Percentiles rank a stretch among this genome's conserved stretches.
phyloP scores from a whole-genome alignment of 371 early-diverging fungal genomes.

The Cokeromyces recurvatus region DNA sequence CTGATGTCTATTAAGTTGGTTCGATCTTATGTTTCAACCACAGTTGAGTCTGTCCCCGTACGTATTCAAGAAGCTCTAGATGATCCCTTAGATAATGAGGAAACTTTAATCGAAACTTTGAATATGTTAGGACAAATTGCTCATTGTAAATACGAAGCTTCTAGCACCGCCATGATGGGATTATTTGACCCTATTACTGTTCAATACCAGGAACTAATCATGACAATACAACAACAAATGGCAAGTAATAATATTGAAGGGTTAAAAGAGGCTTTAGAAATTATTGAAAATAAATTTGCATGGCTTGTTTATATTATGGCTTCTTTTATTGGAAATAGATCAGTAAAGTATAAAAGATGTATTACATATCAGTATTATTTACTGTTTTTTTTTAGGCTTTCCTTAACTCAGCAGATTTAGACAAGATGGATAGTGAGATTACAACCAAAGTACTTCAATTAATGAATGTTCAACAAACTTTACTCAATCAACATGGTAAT shows the following conservation, averaged over 20 bases:
- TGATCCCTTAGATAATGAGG: conserved; percentile 74
- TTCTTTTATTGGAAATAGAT: conserved; percentile 59
- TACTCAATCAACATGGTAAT: conserved; percentile 38
- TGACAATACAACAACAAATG: conserved; percentile 4
- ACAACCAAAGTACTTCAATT: conserved; percentile 55
- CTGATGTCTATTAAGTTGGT: too few species aligned
- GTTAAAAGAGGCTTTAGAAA: conserved; percentile 42
- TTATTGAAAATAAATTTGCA: conserved; percentile 67
- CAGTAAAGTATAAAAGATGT: conserved; percentile 53
- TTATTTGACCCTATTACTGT: conserved; percentile 63
- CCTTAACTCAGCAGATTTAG: conserved; percentile 59
- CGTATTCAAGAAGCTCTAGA: conserved; percentile 61
- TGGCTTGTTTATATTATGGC: conserved; percentile 83
- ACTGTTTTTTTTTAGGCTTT: conserved; percentile 36
- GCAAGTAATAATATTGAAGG: conserved; percentile 20
- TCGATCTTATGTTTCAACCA: conserved; percentile 49
- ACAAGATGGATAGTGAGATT: conserved; percentile 62
- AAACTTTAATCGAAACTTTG: conserved; percentile 63
- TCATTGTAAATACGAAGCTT: conserved; percentile 68
- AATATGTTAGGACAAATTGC: conserved; percentile 72
- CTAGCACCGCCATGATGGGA: conserved; percentile 49
- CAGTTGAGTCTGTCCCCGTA: conserved; percentile 53
- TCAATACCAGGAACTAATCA: conserved; percentile 55
- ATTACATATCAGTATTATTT: background rate
- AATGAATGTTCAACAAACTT: conserved; percentile 49